Percentiles rank a stretch among this genome's conserved stretches.
These are phyloP conservation scores for Flaveria brownii DNA, from an alignment of 129 eudicot genomes.

Conservation along the genomic window DNA sequence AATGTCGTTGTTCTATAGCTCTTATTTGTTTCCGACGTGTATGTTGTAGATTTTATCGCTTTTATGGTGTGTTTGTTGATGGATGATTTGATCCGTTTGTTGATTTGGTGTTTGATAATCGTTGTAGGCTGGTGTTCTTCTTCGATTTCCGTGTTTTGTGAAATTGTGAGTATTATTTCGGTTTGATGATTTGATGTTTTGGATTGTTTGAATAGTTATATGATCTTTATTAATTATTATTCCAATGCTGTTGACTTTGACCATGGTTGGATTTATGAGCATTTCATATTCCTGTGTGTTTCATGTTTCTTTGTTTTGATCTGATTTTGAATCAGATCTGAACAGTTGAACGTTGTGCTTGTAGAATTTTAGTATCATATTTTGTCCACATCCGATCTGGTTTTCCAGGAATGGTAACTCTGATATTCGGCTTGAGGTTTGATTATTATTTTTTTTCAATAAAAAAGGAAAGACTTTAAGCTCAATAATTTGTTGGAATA, in stretches of 20 bases:
- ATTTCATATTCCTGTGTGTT: too few species aligned
- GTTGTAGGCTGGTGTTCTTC: neutral
- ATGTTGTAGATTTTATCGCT: neutral
- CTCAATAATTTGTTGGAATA: constrained; percentile 8
- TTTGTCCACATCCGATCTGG: constrained; percentile 20
- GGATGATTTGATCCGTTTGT: neutral
- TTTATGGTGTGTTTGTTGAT: too few species aligned
- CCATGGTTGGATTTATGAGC: too few species aligned
- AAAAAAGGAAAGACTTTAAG: constrained; percentile 3
- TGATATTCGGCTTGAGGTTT: constrained; percentile 6
- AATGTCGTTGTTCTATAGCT: neutral
- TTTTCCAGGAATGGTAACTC: neutral
- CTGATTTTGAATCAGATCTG: constrained; percentile 27
- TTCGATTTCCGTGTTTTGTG: neutral
- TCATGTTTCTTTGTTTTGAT: neutral
- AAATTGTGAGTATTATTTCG: neutral
- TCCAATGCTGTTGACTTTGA: neutral
- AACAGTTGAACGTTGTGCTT: constrained; percentile 15
- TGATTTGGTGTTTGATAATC: neutral
- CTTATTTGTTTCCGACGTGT: neutral
- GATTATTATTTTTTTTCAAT: neutral
- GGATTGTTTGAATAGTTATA: constrained; percentile 7
- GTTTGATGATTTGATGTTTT: constrained; percentile 13
- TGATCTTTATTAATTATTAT: neutral
- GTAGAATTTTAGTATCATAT: neutral